Evolutionary conservation across 257 asterid genomes (phyloP).

Genomic region (Lantana camara): DNA sequence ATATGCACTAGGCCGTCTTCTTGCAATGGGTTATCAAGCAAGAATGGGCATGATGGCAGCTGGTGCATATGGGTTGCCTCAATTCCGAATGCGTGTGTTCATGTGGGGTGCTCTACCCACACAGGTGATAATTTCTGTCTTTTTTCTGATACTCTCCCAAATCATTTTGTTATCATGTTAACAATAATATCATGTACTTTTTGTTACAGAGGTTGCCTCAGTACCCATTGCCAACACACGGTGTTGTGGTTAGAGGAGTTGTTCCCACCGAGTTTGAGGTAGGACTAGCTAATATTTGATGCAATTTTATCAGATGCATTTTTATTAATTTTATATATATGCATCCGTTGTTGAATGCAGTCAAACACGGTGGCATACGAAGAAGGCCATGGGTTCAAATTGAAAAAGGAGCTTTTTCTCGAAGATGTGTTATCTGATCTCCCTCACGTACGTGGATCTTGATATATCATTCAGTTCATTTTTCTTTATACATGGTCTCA

Average conservation of each 20-base stretch:
- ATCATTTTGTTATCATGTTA: not conserved
- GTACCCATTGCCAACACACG: slow-evolving; percentile 84
- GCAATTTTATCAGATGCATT: not conserved
- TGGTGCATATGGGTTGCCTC: slow-evolving; percentile 89
- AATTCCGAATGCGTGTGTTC: slow-evolving; percentile 74
- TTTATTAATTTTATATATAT: too few species aligned
- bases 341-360: slow-evolving; percentile 34
- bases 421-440: slow-evolving; percentile 83
- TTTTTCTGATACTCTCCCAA: not conserved
- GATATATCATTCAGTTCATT: not conserved
- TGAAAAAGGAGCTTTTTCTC: slow-evolving; percentile 56
- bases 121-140: slow-evolving; percentile 46
- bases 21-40: slow-evolving; percentile 71
- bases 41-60: slow-evolving; percentile 88
- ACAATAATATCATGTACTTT: not conserved
- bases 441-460: slow-evolving; percentile 54
- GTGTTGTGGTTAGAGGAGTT: slow-evolving; percentile 55
- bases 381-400: slow-evolving; percentile 30
- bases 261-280: slow-evolving; percentile 77
- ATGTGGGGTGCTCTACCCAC: slow-evolving; percentile 80
- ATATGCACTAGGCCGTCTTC: slow-evolving; percentile 69
- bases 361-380: slow-evolving; percentile 52
- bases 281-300: not conserved
- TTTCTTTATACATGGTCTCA: not conserved
- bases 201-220: slow-evolving; percentile 63